These are phyloP conservation scores for Fusarium sp. DNA, from an alignment of 2,329 filamentous ascomycete genomes.

Conservation along the genomic window DNA sequence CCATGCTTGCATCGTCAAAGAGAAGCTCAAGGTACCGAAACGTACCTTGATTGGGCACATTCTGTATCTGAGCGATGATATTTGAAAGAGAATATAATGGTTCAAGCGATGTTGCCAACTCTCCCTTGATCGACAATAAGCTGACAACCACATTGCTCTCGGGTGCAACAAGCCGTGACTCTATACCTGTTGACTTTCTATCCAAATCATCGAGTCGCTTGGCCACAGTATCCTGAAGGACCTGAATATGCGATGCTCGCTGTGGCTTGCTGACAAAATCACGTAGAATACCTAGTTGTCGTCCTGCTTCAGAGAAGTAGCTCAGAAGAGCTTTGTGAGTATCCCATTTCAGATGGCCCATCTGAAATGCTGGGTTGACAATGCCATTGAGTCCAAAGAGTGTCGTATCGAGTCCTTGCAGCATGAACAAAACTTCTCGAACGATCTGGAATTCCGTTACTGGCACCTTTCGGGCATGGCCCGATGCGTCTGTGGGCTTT, in stretches of 20 bases:
- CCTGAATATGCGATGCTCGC: slow-evolving; percentile 70
- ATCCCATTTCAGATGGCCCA: slow-evolving; percentile 60
- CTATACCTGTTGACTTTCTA: slow-evolving; percentile 63
- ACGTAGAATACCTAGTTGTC: slow-evolving; percentile 58
- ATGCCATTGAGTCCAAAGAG: slow-evolving; percentile 66
- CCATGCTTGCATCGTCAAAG: slow-evolving; percentile 73
- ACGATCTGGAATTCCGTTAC: slow-evolving; percentile 78
- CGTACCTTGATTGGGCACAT: slow-evolving; percentile 59
- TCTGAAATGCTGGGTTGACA: slow-evolving; percentile 55
- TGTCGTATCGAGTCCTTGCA: slow-evolving; percentile 79
- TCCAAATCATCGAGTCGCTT: slow-evolving; percentile 69
- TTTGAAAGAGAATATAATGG: slow-evolving; percentile 69
- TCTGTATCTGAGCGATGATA: slow-evolving; percentile 67
- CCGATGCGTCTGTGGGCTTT: slow-evolving; percentile 47
- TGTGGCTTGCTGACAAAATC: slow-evolving; percentile 56
- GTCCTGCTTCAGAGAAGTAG: slow-evolving; percentile 59
- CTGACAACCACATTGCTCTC: slow-evolving; percentile 69
- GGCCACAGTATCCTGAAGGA: slow-evolving; percentile 73
- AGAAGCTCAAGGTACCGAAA: slow-evolving; percentile 84
- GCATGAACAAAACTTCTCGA: slow-evolving; percentile 85
- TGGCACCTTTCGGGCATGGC: slow-evolving; percentile 51
- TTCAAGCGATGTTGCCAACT: slow-evolving; percentile 63
- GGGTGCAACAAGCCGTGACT: slow-evolving; percentile 68
- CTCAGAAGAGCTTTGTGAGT: slow-evolving; percentile 60
- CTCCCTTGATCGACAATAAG: slow-evolving; percentile 68